Base-by-base conservation (phyloP, 1,139 yeast species). In the Chernovozyma aurita region DNA sequence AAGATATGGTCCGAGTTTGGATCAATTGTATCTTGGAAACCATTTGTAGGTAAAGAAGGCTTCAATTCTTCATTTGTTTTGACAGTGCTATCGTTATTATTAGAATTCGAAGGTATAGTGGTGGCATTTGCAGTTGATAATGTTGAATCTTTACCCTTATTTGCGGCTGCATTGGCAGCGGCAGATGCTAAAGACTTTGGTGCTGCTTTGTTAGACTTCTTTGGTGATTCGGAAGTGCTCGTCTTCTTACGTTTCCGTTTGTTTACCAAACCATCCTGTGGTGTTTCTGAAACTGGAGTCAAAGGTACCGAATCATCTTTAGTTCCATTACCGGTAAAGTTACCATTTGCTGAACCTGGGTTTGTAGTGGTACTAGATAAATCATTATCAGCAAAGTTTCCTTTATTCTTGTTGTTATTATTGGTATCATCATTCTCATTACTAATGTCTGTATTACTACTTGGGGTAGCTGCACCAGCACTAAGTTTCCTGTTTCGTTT, bases 231-330 rank as follows among this genome's bases (percentile, higher is more conserved):
- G 12, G 49, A 32, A 11, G 46, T 41, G 7, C 43, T 37, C 16
- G 50, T 37, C 34, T 47, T 53, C 45, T 57, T 61, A 14, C 62
- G 46, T 41, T 57, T 55, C 37, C 62, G 47, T 47, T 63, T 48
- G 41, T 47, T 31, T 37, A 42, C 34, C 36, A 41, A 31, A 20
- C 28, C 30, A 14, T 59, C 62, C 34, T 45, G 48, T 30, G 59
- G 55, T 18, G 63, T 53, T 43, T 65, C 75, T 5, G 71, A 62
- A 1, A 70, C 61, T 11, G 74, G 74, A 0, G 75, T 69, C 26
- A 67, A 58, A 2, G 75, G 74, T 2, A 68, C 59, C 7, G 62
- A 51, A 42, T 63, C 61, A 34, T 68, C 74, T 42, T 65, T 65
- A 44, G 7, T 17, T 13, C 27, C 17, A 16, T 13, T 6, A 14